Evolutionary conservation across 352 stramenopile species (phyloP), one percentile per base, ranked within the genome.

Genomic region (Globisporangium takayamanum): DNA sequence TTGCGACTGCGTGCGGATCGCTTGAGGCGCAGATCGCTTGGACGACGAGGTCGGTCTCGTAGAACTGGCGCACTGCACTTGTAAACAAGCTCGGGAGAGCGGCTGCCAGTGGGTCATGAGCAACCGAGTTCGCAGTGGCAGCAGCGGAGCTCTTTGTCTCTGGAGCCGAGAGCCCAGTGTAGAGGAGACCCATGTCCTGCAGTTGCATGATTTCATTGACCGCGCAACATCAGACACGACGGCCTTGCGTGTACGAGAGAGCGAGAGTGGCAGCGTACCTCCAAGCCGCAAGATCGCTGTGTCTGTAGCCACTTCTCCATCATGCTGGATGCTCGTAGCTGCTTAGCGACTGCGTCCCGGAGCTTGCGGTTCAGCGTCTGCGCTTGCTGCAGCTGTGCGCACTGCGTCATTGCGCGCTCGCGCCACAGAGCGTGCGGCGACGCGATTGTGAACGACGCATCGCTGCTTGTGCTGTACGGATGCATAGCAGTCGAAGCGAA

Each of bases 331-430:
- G 79, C 51, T 36, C 75, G 69, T 48, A 76, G 69, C 60, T 82
- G 73, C n/a, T 67, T 58, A 41, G 73, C 63, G 28, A 82, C 36
- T 18, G 67, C 66, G 10, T 63, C 64, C 26, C 76, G 76, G 12
- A 82, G 68, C 33, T 64, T 68, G 14, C 61, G 63, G 57, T 82
- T 79, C 51, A 76, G 60, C 28, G 68, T 53, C 49, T 81, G 67
- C 0, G 72, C 69, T 12, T 65, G 62, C 58, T 74, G 66, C n/a
- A 63, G 67, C 53, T 74, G 65, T 18, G 64, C 59, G 60, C 66
- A 74, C 50, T 84, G 74, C 10, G 64, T 51, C 26, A 60, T 73
- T 20, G 67, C 72, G 5, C 76, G 41, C 33, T 59, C 63, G 41
- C 73, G 51, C 74, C 72, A 80, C 16, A 76, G 57, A 0, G 64